Evolutionary conservation across 805 yeast genomes (phyloP), one percentile per base, ranked within the genome.

Genomic region (Kuraishia piskuri): DNA sequence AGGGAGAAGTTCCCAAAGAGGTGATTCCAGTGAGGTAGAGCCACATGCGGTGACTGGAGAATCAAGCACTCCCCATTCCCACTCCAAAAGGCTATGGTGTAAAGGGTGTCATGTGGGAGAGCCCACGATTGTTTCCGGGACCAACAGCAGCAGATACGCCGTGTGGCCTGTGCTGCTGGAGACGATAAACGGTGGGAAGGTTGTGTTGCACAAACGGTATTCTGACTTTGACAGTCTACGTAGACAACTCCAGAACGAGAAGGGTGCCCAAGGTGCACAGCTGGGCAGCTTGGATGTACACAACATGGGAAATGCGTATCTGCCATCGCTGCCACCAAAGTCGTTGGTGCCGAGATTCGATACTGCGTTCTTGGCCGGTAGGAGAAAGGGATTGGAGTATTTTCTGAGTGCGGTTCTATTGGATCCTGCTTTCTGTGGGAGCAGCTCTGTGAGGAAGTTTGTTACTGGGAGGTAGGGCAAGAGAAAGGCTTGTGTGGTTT

Each of bases 341-440:
- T 76, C 75, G 52, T 66, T 67, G 22, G 69, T 74, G 21, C 75
- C 76, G 65, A 66, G 76, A 55, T 66, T 74, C 60, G 63, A 73
- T 49, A 66, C 60, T 46, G 62, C 58, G 21, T 82, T 86, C 79
- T 62, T 83, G 8, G 83, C 79, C 54, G 69, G 69, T 17, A 64
- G 89, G 48, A 66, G 86, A 20, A 74, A 72, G 54, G 84, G 85
- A 0, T 64, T 83, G 22, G 88, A 83, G 59, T 78, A 77, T 73
- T 83, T 84, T 67, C 61, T 83, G 61, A 78, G 78, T 59, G 75
- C 75, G 47, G 75, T 81, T 3, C 64, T 83, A 14, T 66, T 82
- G 58, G 78, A 82, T 58, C 80, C 86, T 0, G 63, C 68, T 22
- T 64, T 71, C 26, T 70, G 71, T 56, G 69, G 69, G 48, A 64